Evolutionary conservation across 768 basidiomycete species (phyloP).

Genomic region (Trametes maxima): DNA sequence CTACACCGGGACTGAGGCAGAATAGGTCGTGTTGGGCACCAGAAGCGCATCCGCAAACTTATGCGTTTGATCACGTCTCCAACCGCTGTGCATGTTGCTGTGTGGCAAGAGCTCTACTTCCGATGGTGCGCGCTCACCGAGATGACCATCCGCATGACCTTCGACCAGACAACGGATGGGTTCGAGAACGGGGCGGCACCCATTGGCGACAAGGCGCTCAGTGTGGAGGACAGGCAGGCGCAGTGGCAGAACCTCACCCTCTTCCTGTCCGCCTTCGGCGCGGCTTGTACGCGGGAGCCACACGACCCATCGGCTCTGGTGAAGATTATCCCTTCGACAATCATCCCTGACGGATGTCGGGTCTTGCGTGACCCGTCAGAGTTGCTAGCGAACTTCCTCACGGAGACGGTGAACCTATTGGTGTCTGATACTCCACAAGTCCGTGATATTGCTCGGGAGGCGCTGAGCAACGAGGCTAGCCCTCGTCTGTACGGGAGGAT

Average conservation of each 20-base stretch:
- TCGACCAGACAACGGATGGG: slow-evolving; percentile 34
- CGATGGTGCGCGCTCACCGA: slow-evolving; percentile 72
- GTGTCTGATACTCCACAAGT: slow-evolving; percentile 62
- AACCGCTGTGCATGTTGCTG: slow-evolving; percentile 68
- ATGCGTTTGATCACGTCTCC: slow-evolving; percentile 65
- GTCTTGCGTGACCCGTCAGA: slow-evolving; percentile 57
- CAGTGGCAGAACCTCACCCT: slow-evolving; percentile 88
- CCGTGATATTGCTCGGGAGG: slow-evolving; percentile 80
- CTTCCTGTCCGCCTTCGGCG: slow-evolving; percentile 75
- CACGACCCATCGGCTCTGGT: slow-evolving; percentile 53
- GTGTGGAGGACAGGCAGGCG: slow-evolving; percentile 62
- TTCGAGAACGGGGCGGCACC: slow-evolving; percentile 33
- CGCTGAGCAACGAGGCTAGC: slow-evolving; percentile 77
- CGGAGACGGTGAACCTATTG: slow-evolving; percentile 68
- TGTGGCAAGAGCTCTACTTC: slow-evolving; percentile 84
- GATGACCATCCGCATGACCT: slow-evolving; percentile 46
- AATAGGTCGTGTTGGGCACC: slow-evolving; percentile 73
- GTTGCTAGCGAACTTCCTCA: slow-evolving; percentile 66
- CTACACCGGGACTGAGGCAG: slow-evolving; percentile 9
- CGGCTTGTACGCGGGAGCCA: slow-evolving; percentile 59
- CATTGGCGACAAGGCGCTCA: slow-evolving; percentile 40
- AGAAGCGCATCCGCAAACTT: slow-evolving; percentile 77
- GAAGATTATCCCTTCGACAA: slow-evolving; percentile 54
- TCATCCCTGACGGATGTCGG: slow-evolving; percentile 75
- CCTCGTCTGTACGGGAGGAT: slow-evolving; percentile 67